Evolutionary conservation across 2,329 filamentous ascomycete species (phyloP), one percentile per base, ranked within the genome.

Genomic region (Diplocarpon rosae): DNA sequence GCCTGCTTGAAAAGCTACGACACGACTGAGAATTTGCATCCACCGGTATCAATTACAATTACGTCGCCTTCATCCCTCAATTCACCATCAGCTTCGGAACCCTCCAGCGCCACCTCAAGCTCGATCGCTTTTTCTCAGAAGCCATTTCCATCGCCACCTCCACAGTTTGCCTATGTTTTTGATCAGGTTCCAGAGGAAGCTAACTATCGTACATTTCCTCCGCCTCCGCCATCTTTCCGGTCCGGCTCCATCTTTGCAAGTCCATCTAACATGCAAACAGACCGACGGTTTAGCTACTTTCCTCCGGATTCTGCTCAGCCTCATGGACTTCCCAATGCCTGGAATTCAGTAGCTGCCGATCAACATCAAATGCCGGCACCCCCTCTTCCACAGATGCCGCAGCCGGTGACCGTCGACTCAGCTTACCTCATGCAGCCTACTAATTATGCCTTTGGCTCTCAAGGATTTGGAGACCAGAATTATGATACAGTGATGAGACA

Each of bases 1-100:
- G 88, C 89, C 11, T 94, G 89, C 57, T 69, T 96, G 57, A 88
- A 86, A 61, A 88, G 87, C 56, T 98, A 94, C 63, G 82, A 89
- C 50, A 69, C 71, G 17, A 67, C 73, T 32, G 69, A 63, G n/a
- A 51, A 49, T 35, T 63, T 59, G 29, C 62, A 62, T n/a, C 61
- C 76, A 45, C 63, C 75, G 46, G 62, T 72, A 48, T 64, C 74
- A 48, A 59, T 75, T 47, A 55, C 70, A 48, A 64, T 66, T 57
- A 52, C 67, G 57, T 56, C 66, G 57, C 53, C 63, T 61, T 34
- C 64, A 17, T 68, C 64, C 11, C 43, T 62, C n/a, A 69, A 65
- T 49, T 73, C 72, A 1, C 69, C 71, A 6, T 64, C 67, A 1
- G 53, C 56, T 52, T 69, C 66, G 8, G 69, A 67, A 3, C 55